A percentile compares a stretch with the other conserved stretches of the same genome.
Conservation (phyloP, 202 grass and related monocot genomes). For the Brachypodium distachyon region DNA sequence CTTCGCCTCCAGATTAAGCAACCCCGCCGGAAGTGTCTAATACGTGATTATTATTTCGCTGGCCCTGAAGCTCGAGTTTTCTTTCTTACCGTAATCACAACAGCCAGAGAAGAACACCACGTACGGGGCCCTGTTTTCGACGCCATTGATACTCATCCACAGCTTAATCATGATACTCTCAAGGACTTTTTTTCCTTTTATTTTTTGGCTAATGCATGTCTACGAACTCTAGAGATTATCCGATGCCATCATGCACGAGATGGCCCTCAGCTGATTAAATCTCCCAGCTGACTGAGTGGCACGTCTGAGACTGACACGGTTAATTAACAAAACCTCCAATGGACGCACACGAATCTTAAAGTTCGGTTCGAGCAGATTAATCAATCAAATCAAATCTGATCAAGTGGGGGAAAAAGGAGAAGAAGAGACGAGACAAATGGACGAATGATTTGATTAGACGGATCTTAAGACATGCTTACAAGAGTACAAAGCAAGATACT, state of each 20-base stretch:
- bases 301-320: slow-evolving; percentile 7
- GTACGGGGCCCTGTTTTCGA: no score
- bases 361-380: not conserved
- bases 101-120: no score
- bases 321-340: not conserved
- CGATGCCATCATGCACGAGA: not conserved
- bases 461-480: not conserved
- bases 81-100: slow-evolving; percentile 7
- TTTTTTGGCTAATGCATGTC: not conserved
- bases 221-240: not conserved
- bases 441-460: slow-evolving; percentile 6
- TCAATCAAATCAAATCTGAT: slow-evolving; percentile 10
- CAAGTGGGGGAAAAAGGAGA: not conserved
- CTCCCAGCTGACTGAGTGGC: not conserved
- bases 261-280: not conserved
- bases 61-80: not conserved
- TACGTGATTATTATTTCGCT: slow-evolving; percentile 12
- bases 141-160: not conserved
- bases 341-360: not conserved
- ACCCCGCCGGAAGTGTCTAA: not conserved
- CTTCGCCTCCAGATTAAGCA: slow-evolving; percentile 8
- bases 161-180: not conserved
- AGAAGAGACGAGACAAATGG: slow-evolving; percentile 5
- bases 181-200: not conserved
- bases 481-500: slow-evolving; percentile 37